phyloP scores from a whole-genome alignment of 805 yeast species.

The Lachancea sp. region DNA sequence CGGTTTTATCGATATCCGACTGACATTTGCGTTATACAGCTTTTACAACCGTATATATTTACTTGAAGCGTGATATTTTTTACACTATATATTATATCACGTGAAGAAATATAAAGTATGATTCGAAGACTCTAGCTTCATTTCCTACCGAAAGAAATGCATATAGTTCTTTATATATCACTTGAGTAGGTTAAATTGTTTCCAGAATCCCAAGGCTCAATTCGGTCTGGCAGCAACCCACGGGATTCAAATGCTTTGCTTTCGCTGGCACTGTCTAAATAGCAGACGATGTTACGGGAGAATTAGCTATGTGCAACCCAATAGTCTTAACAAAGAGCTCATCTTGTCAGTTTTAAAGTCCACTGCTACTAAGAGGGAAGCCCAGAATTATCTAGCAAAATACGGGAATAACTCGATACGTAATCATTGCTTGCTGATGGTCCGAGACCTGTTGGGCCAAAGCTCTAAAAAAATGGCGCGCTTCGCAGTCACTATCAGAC shows the following conservation, averaged over 20 bases:
- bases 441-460: constrained; percentile 20
- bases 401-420: constrained; percentile 37
- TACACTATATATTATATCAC: too few species aligned
- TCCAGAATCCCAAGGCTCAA: too few species aligned
- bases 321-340: constrained; percentile 45
- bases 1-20: too few species aligned
- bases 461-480: constrained; percentile 10
- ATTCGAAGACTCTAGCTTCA: too few species aligned
- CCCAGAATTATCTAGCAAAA: constrained; percentile 67
- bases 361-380: constrained; percentile 92
- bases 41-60: too few species aligned
- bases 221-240: too few species aligned
- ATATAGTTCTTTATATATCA: too few species aligned
- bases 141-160: too few species aligned
- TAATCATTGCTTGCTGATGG: constrained; percentile 27
- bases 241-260: background rate
- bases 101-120: too few species aligned
- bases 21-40: too few species aligned
- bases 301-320: constrained; percentile 20
- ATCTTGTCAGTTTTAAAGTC: constrained; percentile 81
- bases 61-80: too few species aligned
- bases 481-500: constrained; percentile 23
- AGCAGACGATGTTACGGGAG: constrained; percentile 2
- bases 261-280: background rate
- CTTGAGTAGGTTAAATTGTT: too few species aligned